phyloP scores from a whole-genome alignment of 495 filamentous ascomycete genomes.

The Penicillium macrosclerotiorum region DNA sequence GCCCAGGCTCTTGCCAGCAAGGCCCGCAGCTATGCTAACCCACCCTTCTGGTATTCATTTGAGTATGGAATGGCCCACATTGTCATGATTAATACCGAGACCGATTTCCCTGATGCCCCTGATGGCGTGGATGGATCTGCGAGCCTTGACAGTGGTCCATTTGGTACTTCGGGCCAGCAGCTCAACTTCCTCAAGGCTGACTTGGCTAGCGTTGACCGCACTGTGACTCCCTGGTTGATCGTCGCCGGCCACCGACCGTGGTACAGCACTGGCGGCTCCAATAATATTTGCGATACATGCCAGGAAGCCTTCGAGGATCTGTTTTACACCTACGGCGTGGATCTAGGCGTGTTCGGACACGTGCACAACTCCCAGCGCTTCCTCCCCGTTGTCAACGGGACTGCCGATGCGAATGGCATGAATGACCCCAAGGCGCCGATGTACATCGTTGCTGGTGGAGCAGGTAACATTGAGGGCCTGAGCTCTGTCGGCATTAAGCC shows the following conservation, averaged over 20 bases:
- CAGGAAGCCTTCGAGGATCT: constrained; percentile 57
- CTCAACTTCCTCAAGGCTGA: constrained; percentile 45
- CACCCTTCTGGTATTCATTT: constrained; percentile 66
- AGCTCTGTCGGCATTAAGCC: constrained; percentile 37
- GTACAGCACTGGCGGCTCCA: constrained; percentile 47
- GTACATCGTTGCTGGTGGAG: constrained; percentile 53
- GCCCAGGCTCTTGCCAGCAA: constrained; percentile 46
- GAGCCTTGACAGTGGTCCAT: constrained; percentile 49
- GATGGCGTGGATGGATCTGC: constrained; percentile 47
- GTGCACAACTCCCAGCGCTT: constrained; percentile 57
- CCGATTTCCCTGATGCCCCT: constrained; percentile 46
- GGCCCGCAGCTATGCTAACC: constrained; percentile 49
- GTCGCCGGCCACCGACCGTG: constrained; percentile 61
- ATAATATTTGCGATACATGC: constrained; percentile 48
- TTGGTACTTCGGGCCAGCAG: constrained; percentile 40
- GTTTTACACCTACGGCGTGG: constrained; percentile 58
- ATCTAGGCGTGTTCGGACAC: constrained; percentile 61
- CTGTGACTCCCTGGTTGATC: constrained; percentile 55
- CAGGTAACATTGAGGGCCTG: constrained; percentile 48
- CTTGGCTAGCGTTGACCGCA: constrained; percentile 48
- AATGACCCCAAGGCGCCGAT: constrained; percentile 53
- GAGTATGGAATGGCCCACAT: constrained; percentile 61
- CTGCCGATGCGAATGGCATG: constrained; percentile 45
- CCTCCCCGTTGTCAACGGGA: constrained; percentile 40
- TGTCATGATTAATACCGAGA: constrained; percentile 57